phyloP scores from a whole-genome alignment of 2,329 filamentous ascomycete genomes.

The Fusarium succisae region DNA sequence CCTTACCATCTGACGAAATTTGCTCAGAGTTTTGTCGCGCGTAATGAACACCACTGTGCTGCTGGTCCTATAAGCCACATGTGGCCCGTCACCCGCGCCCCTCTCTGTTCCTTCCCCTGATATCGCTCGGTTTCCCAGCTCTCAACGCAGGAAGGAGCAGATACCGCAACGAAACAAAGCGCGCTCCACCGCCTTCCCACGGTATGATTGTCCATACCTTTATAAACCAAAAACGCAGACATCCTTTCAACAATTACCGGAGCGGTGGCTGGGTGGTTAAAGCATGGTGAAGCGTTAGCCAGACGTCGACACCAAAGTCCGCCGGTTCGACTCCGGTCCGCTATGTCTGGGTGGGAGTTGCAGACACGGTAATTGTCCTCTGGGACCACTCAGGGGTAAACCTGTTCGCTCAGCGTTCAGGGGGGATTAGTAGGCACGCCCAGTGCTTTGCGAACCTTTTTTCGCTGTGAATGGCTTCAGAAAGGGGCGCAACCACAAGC shows the following conservation, averaged over 20 bases:
- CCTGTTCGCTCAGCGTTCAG: constrained; percentile 4
- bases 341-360: not conserved
- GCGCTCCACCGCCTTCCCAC: not conserved
- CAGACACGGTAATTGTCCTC: not conserved
- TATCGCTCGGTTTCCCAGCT: not conserved
- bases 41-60: accelerated
- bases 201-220: not conserved
- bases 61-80: not conserved
- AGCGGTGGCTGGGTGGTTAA: constrained; percentile 13
- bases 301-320: not conserved
- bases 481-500: not conserved
- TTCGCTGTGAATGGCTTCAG: not conserved
- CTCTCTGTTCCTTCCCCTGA: not conserved
- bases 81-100: not conserved
- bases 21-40: accelerated
- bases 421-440: constrained; percentile 21
- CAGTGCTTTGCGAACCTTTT: constrained; percentile 22
- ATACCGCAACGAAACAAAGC: not conserved
- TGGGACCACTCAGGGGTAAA: not conserved
- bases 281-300: not conserved
- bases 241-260: not conserved
- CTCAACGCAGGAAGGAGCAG: not conserved
- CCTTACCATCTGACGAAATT: accelerated
- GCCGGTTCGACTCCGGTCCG: constrained; percentile 2
- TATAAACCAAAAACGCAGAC: not conserved